Conservation (phyloP, 148 eudicot species). For the Cornus suecica region DNA sequence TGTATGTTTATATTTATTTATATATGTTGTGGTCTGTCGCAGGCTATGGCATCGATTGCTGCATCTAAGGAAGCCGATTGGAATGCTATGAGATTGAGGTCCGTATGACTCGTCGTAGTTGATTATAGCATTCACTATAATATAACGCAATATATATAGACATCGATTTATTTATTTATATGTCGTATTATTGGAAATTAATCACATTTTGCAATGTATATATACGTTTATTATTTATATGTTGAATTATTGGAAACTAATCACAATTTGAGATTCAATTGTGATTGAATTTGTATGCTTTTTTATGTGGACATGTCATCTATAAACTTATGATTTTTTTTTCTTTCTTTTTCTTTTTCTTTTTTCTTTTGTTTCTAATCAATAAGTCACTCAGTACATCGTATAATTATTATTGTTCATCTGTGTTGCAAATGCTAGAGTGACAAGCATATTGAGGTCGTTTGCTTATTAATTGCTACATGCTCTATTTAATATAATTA, state of each 20-base stretch:
- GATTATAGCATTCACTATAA: background rate
- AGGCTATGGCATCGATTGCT: slow-evolving; percentile 96
- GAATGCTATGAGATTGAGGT: slow-evolving; percentile 85
- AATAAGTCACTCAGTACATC: background rate
- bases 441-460: background rate
- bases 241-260: background rate
- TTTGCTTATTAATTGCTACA: background rate
- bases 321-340: too few species aligned
- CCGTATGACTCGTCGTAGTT: background rate
- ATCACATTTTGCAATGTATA: background rate
- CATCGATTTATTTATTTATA: background rate
- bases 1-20: too few species aligned
- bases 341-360: too few species aligned
- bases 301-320: background rate
- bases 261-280: background rate
- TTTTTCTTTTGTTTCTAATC: background rate
- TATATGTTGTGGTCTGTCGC: slow-evolving; percentile 8
- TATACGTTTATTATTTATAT: too few species aligned
- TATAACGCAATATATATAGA: too few species aligned
- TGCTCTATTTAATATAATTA: background rate
- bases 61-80: slow-evolving; percentile 92
- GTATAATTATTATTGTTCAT: background rate
- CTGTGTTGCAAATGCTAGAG: background rate
- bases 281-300: background rate
- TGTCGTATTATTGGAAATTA: background rate